phyloP scores from a whole-genome alignment of 495 filamentous ascomycete species.

The Trypethelium eluteriae region DNA sequence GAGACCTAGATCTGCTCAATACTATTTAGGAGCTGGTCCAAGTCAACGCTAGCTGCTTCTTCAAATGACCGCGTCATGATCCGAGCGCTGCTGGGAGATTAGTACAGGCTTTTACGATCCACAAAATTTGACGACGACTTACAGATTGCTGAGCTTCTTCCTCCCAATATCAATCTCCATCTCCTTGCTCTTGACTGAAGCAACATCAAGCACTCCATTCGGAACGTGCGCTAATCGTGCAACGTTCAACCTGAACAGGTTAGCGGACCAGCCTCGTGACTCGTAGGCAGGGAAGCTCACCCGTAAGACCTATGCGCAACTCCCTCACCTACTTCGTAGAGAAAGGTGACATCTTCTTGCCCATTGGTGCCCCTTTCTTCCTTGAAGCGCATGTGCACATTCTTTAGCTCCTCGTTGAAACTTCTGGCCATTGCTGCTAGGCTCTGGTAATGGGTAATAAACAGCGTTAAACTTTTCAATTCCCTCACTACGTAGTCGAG shows the following conservation, averaged over 20 bases:
- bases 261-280: neutral
- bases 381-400: constrained; percentile 79
- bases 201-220: constrained; percentile 62
- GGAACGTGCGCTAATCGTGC: constrained; percentile 81
- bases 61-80: neutral
- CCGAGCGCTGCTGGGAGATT: neutral
- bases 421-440: constrained; percentile 63
- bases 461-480: constrained; percentile 68
- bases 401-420: constrained; percentile 56
- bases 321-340: constrained; percentile 65
- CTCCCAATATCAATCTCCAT: constrained; percentile 66
- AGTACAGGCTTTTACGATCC: neutral
- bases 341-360: constrained; percentile 40
- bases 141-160: constrained; percentile 38
- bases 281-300: constrained; percentile 12
- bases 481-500: constrained; percentile 74
- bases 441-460: constrained; percentile 95
- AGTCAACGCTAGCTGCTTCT: neutral
- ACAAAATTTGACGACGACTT: neutral
- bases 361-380: constrained; percentile 40
- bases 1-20: neutral
- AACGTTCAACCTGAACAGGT: constrained; percentile 56
- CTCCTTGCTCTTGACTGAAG: constrained; percentile 67
- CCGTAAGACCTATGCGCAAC: constrained; percentile 91
- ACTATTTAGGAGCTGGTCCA: neutral